These are phyloP conservation scores for Tylopilus cervinicoccineus DNA, from an alignment of 768 basidiomycete species.

Conservation along the genomic window DNA sequence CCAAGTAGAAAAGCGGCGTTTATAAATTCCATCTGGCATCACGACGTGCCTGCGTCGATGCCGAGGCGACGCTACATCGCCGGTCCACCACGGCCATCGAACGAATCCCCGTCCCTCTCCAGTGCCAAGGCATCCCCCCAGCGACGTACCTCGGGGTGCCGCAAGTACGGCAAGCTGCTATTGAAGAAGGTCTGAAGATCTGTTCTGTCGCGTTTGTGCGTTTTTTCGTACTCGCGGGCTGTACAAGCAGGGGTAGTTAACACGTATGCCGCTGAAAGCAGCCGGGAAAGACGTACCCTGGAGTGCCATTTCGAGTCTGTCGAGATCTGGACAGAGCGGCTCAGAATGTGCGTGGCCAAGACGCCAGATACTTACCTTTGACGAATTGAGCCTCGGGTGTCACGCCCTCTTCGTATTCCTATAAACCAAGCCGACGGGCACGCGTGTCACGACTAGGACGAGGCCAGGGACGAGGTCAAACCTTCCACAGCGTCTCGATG, in stretches of 20 bases:
- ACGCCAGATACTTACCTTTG: slow-evolving; percentile 51
- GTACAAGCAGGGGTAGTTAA: not conserved
- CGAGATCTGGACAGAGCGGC: slow-evolving; percentile 58
- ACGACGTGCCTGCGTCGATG: not conserved
- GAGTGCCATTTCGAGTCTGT: slow-evolving; percentile 83
- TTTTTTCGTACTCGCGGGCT: slow-evolving; percentile 75
- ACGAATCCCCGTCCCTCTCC: slow-evolving; percentile 5
- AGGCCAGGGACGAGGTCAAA: not conserved
- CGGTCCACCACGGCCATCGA: not conserved
- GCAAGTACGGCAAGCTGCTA: slow-evolving; percentile 67
- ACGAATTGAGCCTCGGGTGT: slow-evolving; percentile 81
- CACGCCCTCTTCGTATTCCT: slow-evolving; percentile 82
- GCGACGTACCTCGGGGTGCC: slow-evolving; percentile 64
- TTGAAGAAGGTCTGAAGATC: slow-evolving; percentile 78
- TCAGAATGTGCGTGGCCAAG: not conserved
- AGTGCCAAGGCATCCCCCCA: slow-evolving; percentile 56
- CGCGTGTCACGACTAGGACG: not conserved
- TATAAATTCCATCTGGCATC: not conserved
- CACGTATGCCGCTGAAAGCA: not conserved
- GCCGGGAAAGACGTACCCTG: slow-evolving; percentile 52
- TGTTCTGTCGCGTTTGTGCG: slow-evolving; percentile 36
- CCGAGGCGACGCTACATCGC: not conserved
- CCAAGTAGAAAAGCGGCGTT: not conserved
- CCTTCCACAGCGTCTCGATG: slow-evolving; percentile 72
- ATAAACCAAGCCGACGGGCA: not conserved